These are phyloP conservation scores for Lophiotrema nucula DNA, from an alignment of 495 filamentous ascomycete species.

Conservation along the genomic window DNA sequence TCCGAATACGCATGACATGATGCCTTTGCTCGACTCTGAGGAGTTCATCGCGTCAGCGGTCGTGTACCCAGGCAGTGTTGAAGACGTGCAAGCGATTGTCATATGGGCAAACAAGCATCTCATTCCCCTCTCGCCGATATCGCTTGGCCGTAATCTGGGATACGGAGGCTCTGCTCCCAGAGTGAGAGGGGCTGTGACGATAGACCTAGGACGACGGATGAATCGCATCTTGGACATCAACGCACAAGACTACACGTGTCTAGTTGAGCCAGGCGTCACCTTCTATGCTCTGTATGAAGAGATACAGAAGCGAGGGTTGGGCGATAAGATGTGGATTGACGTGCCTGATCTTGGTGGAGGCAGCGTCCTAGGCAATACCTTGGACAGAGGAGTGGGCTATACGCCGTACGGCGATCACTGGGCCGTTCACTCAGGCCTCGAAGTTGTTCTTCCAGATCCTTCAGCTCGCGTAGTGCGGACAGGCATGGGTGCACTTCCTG, in stretches of 20 bases:
- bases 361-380: conserved; percentile 55
- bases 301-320: conserved; percentile 46
- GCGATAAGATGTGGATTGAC: conserved; percentile 53
- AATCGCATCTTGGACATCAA: conserved; percentile 39
- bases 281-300: conserved; percentile 55
- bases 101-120: conserved; percentile 23
- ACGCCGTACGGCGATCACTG: conserved; percentile 51
- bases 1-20: conserved; percentile 31
- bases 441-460: conserved; percentile 51
- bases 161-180: conserved; percentile 27
- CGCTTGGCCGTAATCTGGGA: conserved; percentile 20
- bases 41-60: conserved; percentile 23
- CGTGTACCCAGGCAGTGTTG: conserved; percentile 13
- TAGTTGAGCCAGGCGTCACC: conserved; percentile 52
- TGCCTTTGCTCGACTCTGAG: conserved; percentile 17
- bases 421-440: conserved; percentile 49
- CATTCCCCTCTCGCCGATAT: conserved; percentile 20
- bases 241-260: conserved; percentile 29
- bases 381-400: conserved; percentile 47
- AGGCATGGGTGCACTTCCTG: conserved; percentile 50
- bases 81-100: conserved; percentile 15
- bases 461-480: conserved; percentile 47
- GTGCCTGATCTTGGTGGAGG: conserved; percentile 58
- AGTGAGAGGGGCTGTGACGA: conserved; percentile 21
- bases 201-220: conserved; percentile 31